Conservation (phyloP, 129 eudicot species). For the Centella asiatica region DNA sequence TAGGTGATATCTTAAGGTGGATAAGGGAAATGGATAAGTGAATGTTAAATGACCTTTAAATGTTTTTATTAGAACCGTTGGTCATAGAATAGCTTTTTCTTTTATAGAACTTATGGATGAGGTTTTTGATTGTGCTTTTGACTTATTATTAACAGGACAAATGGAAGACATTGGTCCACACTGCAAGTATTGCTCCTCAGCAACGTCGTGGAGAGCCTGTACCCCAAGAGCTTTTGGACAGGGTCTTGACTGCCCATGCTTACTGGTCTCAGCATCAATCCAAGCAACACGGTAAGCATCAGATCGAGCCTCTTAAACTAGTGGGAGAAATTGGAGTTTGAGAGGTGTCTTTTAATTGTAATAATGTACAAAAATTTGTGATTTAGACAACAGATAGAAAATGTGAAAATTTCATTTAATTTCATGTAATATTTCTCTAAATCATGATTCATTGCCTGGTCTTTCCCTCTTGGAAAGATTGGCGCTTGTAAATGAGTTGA, state of each 20-base stretch:
- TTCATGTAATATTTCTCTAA: conserved; percentile 23
- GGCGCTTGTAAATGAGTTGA: conserved; percentile 39
- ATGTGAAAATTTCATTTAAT: conserved; percentile 20
- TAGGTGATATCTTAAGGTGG: too few species aligned
- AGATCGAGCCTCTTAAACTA: conserved; percentile 32
- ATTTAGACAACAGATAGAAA: not conserved
- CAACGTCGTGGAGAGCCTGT: conserved; percentile 98
- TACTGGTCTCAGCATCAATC: conserved; percentile 81
- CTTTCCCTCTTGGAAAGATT: conserved; percentile 11
- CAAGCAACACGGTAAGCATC: conserved; percentile 66
- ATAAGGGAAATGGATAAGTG: too few species aligned
- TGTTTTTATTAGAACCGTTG: too few species aligned
- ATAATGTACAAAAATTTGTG: conserved; percentile 34
- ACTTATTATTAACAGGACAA: conserved; percentile 48
- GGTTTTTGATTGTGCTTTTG: not conserved
- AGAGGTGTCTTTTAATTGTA: conserved; percentile 20
- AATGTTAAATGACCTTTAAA: not conserved
- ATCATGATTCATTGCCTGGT: conserved; percentile 24
- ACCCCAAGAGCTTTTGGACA: conserved; percentile 81
- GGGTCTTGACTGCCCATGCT: conserved; percentile 75
- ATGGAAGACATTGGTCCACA: conserved; percentile 97
- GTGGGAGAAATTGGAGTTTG: conserved; percentile 36
- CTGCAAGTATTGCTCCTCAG: conserved; percentile 91
- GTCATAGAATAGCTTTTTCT: conserved; percentile 3
- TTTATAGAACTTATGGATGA: not conserved